phyloP scores from a whole-genome alignment of 495 filamentous ascomycete species.

The Annulohypoxylon bovei region DNA sequence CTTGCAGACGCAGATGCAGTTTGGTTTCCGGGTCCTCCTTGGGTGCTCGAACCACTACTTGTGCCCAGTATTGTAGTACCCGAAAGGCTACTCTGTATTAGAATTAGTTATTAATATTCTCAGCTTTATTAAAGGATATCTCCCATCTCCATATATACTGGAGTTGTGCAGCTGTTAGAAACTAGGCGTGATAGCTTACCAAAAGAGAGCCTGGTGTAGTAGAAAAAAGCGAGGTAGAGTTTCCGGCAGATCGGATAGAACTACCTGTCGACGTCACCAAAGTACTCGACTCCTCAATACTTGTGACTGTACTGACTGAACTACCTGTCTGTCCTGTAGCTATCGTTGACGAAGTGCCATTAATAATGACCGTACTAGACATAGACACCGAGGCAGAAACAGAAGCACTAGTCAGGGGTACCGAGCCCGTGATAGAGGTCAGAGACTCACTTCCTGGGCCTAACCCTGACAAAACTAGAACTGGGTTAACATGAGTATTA shows the following conservation, averaged over 20 bases:
- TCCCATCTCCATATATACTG: background rate
- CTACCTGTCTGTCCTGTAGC: slow-evolving; percentile 11
- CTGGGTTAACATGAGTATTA: slow-evolving; percentile 8
- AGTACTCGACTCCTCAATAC: slow-evolving; percentile 8
- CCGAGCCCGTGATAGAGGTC: slow-evolving; percentile 17
- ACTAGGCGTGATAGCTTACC: slow-evolving; percentile 14
- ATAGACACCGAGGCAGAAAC: background rate
- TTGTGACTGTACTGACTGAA: background rate
- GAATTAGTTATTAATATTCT: background rate
- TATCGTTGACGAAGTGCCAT: slow-evolving; percentile 14
- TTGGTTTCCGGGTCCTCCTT: slow-evolving; percentile 8
- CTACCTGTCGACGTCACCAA: slow-evolving; percentile 3
- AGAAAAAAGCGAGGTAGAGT: slow-evolving; percentile 3
- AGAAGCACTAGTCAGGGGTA: slow-evolving; percentile 7
- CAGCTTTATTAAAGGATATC: background rate
- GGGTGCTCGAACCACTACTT: background rate
- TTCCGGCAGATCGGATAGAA: background rate
- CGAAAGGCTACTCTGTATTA: slow-evolving; percentile 9
- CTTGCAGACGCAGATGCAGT: background rate
- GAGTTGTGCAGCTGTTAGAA: background rate
- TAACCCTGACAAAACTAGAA: slow-evolving; percentile 18
- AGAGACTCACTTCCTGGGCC: slow-evolving; percentile 6
- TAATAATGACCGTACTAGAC: slow-evolving; percentile 7
- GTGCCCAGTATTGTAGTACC: background rate
- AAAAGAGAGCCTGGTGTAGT: background rate